These are phyloP conservation scores for Cladosporium sp. DNA, from an alignment of 2,329 filamentous ascomycete species.

Conservation along the genomic window DNA sequence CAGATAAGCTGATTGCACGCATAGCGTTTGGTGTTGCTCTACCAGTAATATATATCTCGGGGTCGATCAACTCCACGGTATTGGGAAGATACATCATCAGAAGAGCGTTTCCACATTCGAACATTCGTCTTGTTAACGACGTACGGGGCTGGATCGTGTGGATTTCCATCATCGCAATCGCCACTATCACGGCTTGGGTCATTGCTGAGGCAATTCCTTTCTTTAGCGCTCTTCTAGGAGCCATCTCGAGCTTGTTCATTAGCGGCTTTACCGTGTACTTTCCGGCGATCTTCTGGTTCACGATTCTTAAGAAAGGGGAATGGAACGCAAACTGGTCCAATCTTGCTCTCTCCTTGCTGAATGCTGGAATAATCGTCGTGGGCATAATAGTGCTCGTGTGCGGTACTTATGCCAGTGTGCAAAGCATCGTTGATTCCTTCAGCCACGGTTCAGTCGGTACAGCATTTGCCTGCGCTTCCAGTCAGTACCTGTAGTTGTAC, in stretches of 20 bases:
- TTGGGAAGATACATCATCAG: constrained; percentile 56
- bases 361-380: constrained; percentile 44
- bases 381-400: constrained; percentile 31
- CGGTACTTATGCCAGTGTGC: constrained; percentile 43
- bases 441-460: too few relatives aligned
- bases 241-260: constrained; percentile 61
- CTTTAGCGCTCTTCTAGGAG: constrained; percentile 63
- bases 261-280: constrained; percentile 57
- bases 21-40: constrained; percentile 67
- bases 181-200: constrained; percentile 64
- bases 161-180: constrained; percentile 52
- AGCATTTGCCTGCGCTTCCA: too few relatives aligned
- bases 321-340: constrained; percentile 47
- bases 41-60: constrained; percentile 69
- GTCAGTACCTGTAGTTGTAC: too few relatives aligned
- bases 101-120: constrained; percentile 57
- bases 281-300: constrained; percentile 38
- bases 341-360: constrained; percentile 41
- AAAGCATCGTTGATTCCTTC: constrained; percentile 36
- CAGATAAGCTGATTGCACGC: constrained; percentile 54
- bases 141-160: constrained; percentile 52
- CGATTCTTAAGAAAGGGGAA: constrained; percentile 44
- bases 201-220: constrained; percentile 70
- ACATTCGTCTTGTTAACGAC: constrained; percentile 41
- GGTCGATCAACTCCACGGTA: constrained; percentile 63